Conservation (phyloP, 2,329 filamentous ascomycete species). For the Sporothrix variecibatus region DNA sequence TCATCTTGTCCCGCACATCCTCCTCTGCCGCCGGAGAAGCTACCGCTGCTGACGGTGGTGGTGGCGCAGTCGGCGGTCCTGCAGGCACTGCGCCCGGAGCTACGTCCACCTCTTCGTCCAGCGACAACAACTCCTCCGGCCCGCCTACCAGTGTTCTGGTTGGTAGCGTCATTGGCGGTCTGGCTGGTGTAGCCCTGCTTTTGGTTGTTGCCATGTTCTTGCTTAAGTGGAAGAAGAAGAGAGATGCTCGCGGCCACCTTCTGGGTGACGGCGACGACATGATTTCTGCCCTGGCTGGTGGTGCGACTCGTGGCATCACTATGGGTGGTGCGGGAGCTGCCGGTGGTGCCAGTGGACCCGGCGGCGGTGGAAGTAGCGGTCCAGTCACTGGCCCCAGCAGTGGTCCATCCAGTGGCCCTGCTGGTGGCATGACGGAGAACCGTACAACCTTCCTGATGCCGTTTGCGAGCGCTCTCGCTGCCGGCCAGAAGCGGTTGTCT, state of each 20-base stretch:
- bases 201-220: conserved; percentile 55
- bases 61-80: conserved; percentile 33
- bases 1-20: conserved; percentile 14
- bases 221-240: conserved; percentile 56
- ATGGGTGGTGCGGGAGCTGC: conserved; percentile 20
- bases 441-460: conserved; percentile 51
- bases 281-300: neutral
- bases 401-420: conserved; percentile 22
- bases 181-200: conserved; percentile 61
- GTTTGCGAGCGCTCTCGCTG: conserved; percentile 50
- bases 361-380: conserved; percentile 25
- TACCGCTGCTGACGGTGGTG: conserved; percentile 29
- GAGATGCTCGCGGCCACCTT: conserved; percentile 42
- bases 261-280: conserved; percentile 44
- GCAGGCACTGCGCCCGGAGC: conserved; percentile 35
- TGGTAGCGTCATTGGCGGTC: conserved; percentile 58
- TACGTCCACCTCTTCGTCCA: conserved; percentile 31
- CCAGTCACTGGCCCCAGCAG: conserved; percentile 22
- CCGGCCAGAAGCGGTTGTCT: conserved; percentile 44
- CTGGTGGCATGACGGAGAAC: conserved; percentile 48
- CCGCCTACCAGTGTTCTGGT: conserved; percentile 46
- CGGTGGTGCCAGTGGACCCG: conserved; percentile 32
- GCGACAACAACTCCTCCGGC: conserved; percentile 30
- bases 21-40: conserved; percentile 26
- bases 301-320: conserved; percentile 20